These are phyloP conservation scores for Dendryphion nanum DNA, from an alignment of 2,329 filamentous ascomycete genomes.

Conservation along the genomic window DNA sequence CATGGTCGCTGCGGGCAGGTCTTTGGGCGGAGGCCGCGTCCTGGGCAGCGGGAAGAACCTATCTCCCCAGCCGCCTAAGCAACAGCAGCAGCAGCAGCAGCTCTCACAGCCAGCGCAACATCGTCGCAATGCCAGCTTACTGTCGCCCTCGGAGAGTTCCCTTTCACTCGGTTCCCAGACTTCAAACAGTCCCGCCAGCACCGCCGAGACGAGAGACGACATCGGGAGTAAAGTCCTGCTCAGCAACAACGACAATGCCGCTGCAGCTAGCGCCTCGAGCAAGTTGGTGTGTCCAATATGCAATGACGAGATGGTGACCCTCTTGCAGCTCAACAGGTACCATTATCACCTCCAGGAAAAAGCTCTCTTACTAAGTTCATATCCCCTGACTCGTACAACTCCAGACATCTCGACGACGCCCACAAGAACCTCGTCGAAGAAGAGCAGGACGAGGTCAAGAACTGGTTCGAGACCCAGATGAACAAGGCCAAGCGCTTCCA, in stretches of 20 bases:
- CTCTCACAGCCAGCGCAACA: conserved; percentile 26
- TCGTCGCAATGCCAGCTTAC: conserved; percentile 47
- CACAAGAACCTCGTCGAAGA: conserved; percentile 87
- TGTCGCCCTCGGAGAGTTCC: conserved; percentile 69
- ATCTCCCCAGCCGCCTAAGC: conserved; percentile 53
- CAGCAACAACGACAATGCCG: conserved; percentile 54
- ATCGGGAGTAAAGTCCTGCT: conserved; percentile 78
- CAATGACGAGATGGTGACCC: conserved; percentile 96
- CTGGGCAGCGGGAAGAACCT: conserved; percentile 83
- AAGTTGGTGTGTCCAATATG: conserved; percentile 95
- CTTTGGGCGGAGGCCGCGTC: conserved; percentile 85
- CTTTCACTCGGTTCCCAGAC: conserved; percentile 74
- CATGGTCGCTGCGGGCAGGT: conserved; percentile 53
- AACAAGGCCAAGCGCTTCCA: conserved; percentile 91
- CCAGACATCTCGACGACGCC: conserved; percentile 77
- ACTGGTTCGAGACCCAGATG: conserved; percentile 95
- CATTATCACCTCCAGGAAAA: conserved; percentile 5
- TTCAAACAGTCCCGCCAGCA: conserved; percentile 69
- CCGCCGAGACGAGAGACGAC: conserved; percentile 67
- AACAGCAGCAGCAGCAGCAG: too few species aligned
- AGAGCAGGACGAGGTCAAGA: conserved; percentile 91
- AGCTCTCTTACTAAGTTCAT: conserved; percentile 16
- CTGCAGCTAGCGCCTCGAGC: conserved; percentile 58
- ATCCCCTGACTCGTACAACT: too few species aligned
- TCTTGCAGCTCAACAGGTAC: conserved; percentile 77